Evolutionary conservation across 2,329 filamentous ascomycete genomes (phyloP).

Genomic region (Fusarium humuli): DNA sequence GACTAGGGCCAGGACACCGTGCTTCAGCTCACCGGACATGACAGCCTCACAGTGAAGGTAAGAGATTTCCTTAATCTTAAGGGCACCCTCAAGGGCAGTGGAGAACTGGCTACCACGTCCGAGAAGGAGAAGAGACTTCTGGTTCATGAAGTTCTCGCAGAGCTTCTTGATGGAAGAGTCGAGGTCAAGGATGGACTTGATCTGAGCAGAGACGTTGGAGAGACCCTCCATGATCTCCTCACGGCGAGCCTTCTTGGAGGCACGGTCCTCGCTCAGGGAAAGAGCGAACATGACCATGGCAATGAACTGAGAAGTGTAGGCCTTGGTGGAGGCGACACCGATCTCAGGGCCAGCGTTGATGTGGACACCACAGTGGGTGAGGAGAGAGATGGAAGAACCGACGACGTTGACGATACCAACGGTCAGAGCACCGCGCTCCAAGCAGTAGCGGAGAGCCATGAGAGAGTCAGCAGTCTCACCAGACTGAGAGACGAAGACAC

Average conservation of each 20-base stretch:
- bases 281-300: conserved; percentile 99
- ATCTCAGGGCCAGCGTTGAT: conserved; percentile 99
- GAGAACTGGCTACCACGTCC: conserved; percentile 97
- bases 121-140: conserved; percentile 93
- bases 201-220: conserved; percentile 86
- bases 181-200: conserved; percentile 90
- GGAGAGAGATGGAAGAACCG: conserved; percentile 96
- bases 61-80: conserved; percentile 99
- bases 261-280: conserved; percentile 94
- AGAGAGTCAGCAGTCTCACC: conserved; percentile 98
- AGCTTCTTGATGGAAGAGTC: conserved; percentile 95
- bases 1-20: conserved; percentile 95
- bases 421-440: conserved; percentile 96
- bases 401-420: conserved; percentile 99
- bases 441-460: conserved; percentile 95
- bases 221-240: conserved; percentile 98
- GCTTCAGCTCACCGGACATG: conserved; percentile 99
- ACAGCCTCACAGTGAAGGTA: conserved; percentile 99
- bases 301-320: conserved; percentile 98
- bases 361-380: conserved; percentile 99
- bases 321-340: conserved; percentile 98
- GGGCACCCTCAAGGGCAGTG: conserved; percentile 93
- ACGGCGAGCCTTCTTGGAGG: conserved; percentile 90
- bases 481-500: conserved; percentile 98
- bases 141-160: conserved; percentile 93